These are phyloP conservation scores for Daldinia concentrica DNA, from an alignment of 495 filamentous ascomycete species.

Conservation along the genomic window DNA sequence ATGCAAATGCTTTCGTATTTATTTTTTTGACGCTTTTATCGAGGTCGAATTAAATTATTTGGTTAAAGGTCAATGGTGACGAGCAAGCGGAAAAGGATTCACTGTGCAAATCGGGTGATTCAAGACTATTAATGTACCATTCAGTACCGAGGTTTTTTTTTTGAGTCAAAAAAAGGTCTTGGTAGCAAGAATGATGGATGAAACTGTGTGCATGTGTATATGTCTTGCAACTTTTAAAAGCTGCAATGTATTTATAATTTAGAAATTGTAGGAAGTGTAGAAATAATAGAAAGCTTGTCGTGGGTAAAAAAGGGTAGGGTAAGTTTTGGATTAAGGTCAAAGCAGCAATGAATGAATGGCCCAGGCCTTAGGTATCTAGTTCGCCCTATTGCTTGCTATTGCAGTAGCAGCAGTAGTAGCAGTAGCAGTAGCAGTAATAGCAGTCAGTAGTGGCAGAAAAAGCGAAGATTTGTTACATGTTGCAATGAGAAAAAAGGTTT, in stretches of 20 bases:
- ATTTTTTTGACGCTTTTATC: neutral
- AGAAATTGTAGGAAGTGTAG: neutral
- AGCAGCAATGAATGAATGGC: too few relatives aligned
- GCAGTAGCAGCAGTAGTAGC: neutral
- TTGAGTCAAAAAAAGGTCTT: slow-evolving; percentile 1
- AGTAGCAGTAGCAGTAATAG: neutral
- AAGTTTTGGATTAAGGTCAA: neutral
- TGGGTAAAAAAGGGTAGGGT: neutral
- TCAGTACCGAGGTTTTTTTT: neutral
- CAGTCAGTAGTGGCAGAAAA: neutral
- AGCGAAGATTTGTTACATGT: slow-evolving; percentile 10
- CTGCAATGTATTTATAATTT: slow-evolving; percentile 2
- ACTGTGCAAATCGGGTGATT: slow-evolving; percentile 17
- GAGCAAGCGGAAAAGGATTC: slow-evolving; percentile 11
- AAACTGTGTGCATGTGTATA: neutral
- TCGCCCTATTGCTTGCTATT: too few relatives aligned
- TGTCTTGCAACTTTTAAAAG: neutral
- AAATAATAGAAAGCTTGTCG: neutral
- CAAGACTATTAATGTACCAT: neutral
- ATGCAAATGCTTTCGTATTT: neutral
- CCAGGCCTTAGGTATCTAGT: too few relatives aligned
- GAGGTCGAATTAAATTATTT: slow-evolving; percentile 10
- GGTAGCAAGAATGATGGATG: neutral
- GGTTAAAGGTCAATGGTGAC: neutral
- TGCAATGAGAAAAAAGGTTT: slow-evolving; percentile 20